Evolutionary conservation across 108 stramenopile species (phyloP), one percentile per base, ranked within the genome.

Genomic region (Discostella stelligeroides): DNA sequence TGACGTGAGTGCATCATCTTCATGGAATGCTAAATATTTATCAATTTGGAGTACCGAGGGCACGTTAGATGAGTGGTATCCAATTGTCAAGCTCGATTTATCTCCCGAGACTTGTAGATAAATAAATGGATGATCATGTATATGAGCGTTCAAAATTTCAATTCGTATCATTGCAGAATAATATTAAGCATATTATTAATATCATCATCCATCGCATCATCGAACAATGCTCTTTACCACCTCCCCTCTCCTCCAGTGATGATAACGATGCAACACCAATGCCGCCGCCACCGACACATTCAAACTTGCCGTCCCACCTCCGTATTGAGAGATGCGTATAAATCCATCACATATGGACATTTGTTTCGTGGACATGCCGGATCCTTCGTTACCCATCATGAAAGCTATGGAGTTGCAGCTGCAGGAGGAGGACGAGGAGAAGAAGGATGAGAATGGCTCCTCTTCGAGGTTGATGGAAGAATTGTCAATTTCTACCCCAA

Each of bases 331-430:
- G 60, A 92, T 90, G 18, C 83, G 54, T 0, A 92, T 47, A 60
- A 92, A 85, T 21, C 67, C 81, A 75, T 91, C 76, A 68, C 94
- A 95, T 0, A 82, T 39, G 12, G 76, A 62, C 81, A 91, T 82
- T 63, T 92, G 91, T 66, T 85, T 91, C 7, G 67, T 29, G 46
- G 82, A 76, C 61, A 95, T 83, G 9, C 95, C 92, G 39, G 74
- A 77, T 1, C 92, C 95, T 74, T 95, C 92, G 63, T 95, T 95
- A 9, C 92, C 91, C 91, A 92, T 88, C 70, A 92, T 78, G 37
- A 95, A 82, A 0, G 88, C 91, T 24, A 82, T 79, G 50, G 50
- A 77, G 14, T 29, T 14, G 25, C 24, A 53, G 12, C 2, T 12
- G 51, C 27, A 27, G 25, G 51, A 53, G 8, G 61, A n/a, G 47